Percentiles rank a stretch among this genome's conserved stretches.
Evolutionary conservation across 768 basidiomycete genomes (phyloP).

Genomic region (Lyophyllum shimeji): DNA sequence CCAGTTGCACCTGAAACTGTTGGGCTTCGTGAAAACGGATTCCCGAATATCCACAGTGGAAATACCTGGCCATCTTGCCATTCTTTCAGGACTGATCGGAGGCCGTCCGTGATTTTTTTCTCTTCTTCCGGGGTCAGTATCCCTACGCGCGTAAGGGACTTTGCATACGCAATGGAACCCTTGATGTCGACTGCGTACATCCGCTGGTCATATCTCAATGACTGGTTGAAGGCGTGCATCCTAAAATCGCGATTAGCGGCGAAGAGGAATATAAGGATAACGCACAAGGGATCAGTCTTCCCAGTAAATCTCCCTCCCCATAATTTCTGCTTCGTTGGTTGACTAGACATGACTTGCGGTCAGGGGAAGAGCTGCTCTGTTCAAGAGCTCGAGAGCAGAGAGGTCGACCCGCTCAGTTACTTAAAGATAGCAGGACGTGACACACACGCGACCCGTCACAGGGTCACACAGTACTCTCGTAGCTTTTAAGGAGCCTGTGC

Average conservation of each 20-base stretch:
- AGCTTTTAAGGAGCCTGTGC: no score
- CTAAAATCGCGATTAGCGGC: slow-evolving; percentile 37
- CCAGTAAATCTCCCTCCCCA: slow-evolving; percentile 92
- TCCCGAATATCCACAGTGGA: slow-evolving; percentile 10
- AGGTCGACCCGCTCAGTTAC: background rate
- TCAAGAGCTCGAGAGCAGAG: background rate
- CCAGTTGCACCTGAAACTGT: slow-evolving; percentile 76
- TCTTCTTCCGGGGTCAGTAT: slow-evolving; percentile 83
- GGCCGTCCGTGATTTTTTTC: slow-evolving; percentile 67
- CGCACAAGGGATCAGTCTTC: slow-evolving; percentile 83
- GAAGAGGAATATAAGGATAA: slow-evolving; percentile 7
- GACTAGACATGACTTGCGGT: slow-evolving; percentile 29
- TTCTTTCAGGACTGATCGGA: slow-evolving; percentile 75
- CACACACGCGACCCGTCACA: background rate
- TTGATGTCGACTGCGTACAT: slow-evolving; percentile 92
- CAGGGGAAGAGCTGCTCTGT: background rate
- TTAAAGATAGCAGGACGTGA: background rate
- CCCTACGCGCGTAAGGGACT: slow-evolving; percentile 74
- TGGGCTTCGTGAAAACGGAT: background rate
- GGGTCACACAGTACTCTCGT: background rate
- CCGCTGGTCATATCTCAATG: slow-evolving; percentile 88
- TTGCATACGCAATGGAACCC: slow-evolving; percentile 96
- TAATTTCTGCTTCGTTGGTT: slow-evolving; percentile 64
- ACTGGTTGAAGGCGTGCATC: slow-evolving; percentile 98
- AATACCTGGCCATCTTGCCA: slow-evolving; percentile 79